phyloP scores from a whole-genome alignment of 2,329 filamentous ascomycete genomes.

The Zymoseptoria ardabiliae region DNA sequence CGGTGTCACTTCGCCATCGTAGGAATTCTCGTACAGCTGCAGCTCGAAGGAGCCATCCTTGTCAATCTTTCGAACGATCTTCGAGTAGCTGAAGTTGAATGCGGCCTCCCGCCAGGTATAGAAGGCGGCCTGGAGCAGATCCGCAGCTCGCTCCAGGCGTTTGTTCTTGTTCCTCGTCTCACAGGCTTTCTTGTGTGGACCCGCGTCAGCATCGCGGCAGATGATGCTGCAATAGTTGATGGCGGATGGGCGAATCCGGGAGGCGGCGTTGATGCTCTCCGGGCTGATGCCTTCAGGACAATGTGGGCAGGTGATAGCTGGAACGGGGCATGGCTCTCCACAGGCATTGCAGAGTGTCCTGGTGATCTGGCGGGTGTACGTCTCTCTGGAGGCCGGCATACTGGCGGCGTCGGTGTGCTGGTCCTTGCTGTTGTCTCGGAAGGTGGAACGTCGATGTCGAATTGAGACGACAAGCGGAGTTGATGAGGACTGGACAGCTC shows the following conservation, averaged over 20 bases:
- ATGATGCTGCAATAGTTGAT: slow-evolving; percentile 4
- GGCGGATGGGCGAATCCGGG: neutral
- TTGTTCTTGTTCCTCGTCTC: slow-evolving; percentile 4
- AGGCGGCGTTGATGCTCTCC: neutral
- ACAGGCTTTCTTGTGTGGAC: neutral
- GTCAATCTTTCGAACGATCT: too few species aligned
- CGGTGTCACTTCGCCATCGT: too few species aligned
- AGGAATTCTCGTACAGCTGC: too few species aligned
- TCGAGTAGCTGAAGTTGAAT: neutral
- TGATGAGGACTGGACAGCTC: neutral
- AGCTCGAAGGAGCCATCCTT: too few species aligned
- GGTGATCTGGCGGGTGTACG: neutral
- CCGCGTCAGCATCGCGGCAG: neutral
- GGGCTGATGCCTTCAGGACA: slow-evolving; percentile 3
- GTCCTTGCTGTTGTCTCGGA: too few species aligned
- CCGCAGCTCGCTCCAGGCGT: slow-evolving; percentile 14
- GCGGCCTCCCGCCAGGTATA: slow-evolving; percentile 4
- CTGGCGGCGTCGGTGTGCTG: too few species aligned
- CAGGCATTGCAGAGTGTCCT: neutral
- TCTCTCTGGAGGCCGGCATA: neutral
- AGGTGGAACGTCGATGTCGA: too few species aligned
- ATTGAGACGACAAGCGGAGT: neutral
- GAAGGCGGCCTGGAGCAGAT: slow-evolving; percentile 14
- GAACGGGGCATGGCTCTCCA: neutral
- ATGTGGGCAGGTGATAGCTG: slow-evolving; percentile 2